Evolutionary conservation across 1,139 yeast genomes (phyloP).

Genomic region (Debaryomyces sp.): DNA sequence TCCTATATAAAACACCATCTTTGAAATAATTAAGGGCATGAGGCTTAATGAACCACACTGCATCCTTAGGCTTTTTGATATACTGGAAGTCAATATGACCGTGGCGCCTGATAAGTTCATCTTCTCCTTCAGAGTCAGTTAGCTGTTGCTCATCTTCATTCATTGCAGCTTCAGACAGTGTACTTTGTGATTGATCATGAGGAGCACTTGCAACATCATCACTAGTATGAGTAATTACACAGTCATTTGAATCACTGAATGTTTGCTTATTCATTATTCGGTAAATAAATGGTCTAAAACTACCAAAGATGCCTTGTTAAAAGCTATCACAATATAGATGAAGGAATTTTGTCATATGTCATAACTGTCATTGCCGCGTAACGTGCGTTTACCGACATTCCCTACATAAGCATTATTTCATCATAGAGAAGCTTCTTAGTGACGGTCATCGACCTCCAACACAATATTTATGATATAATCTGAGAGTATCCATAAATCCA

Average conservation of each 20-base stretch:
- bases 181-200: neutral
- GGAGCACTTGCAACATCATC: neutral
- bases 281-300: neutral
- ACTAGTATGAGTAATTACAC: neutral
- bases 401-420: neutral
- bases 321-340: too few relatives aligned
- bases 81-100: conserved; percentile 54
- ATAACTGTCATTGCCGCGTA: neutral
- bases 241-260: neutral
- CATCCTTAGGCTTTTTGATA: conserved; percentile 45
- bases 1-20: conserved; percentile 58
- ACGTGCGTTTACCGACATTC: neutral
- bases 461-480: too few relatives aligned
- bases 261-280: neutral
- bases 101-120: conserved; percentile 50
- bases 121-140: conserved; percentile 43
- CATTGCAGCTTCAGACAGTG: neutral
- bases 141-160: conserved; percentile 14
- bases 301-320: too few relatives aligned
- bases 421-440: neutral
- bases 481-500: too few relatives aligned
- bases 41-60: conserved; percentile 55
- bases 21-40: conserved; percentile 65
- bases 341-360: neutral
- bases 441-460: too few relatives aligned